Base-by-base conservation (phyloP, 192 early-diverging fungal genomes). In the Coemansia sp. region DNA sequence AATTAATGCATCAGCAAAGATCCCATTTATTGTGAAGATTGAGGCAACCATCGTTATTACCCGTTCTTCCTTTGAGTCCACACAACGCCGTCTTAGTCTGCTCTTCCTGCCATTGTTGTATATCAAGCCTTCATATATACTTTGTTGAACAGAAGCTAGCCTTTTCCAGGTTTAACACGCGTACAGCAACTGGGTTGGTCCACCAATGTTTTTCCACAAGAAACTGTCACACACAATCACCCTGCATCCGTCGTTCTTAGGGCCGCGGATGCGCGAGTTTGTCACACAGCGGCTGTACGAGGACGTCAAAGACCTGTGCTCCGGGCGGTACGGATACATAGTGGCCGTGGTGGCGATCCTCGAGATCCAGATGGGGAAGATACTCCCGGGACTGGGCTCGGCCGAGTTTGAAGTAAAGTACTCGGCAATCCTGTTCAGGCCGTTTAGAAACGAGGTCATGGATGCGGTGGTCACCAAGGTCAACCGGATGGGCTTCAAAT, bases 381-480 rank as follows among this genome's bases (percentile, higher is more conserved):
- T 88, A 32, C 81, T 89, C 66, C 93, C 88, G 58, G 95, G 85
- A 41, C 79, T 83, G 6, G 93, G 93, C 11, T 85, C 90, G 17
- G 95, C 96, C n/a, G 96, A 99, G 83, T 99, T 95, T 70, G 86
- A 87, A 41, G 89, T 99, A 49, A 76, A 86, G 46, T 88, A 99
- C 80, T 91, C 93, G 63, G 98, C 98, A 5, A 92, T 99, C 74
- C 92, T 99, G 4, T 96, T 98, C 67, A 98, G 95, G 72, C 95
- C 96, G 14, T 99, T 96, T 84, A 97, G 92, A 66, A 93, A 94
- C 56, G 93, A 98, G 81, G 98, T 99, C 8, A 84, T 98, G 8
- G 96, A 99, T 77, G 96, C 91, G 0, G 87, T 94, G 7, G 91
- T 94, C 1, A 92, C 89, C 0, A 90, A 86, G 51, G 96, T 99